Evolutionary conservation across 306 rosid genomes (phyloP).

Genomic region (Prinsepia uniflora): DNA sequence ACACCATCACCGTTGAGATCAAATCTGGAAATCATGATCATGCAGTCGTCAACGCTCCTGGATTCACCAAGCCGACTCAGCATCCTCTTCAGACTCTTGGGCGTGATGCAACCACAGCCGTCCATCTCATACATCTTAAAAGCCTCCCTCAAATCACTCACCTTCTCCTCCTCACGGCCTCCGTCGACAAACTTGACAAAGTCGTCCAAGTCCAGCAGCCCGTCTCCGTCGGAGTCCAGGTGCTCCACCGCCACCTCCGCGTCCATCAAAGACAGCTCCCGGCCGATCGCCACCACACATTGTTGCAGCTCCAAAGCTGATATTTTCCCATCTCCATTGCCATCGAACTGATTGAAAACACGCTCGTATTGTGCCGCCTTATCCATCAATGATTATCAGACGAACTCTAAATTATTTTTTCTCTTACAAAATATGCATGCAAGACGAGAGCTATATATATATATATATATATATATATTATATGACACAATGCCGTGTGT

Average conservation of each 20-base stretch:
- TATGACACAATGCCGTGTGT: no score
- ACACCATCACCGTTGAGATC: conserved; percentile 88
- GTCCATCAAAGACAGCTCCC: conserved; percentile 38
- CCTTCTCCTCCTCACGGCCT: conserved; percentile 66
- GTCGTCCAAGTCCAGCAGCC: conserved; percentile 56
- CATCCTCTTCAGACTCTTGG: conserved; percentile 67
- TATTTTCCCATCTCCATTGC: conserved; percentile 57
- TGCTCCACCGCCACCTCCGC: conserved; percentile 41
- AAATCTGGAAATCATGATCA: conserved; percentile 53
- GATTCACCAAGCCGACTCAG: conserved; percentile 66
- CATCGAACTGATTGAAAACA: conserved; percentile 65
- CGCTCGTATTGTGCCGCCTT: conserved; percentile 41
- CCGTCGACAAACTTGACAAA: conserved; percentile 69
- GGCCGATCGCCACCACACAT: conserved; percentile 49
- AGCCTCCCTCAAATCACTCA: conserved; percentile 54
- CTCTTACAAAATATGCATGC: neutral
- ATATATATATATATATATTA: no score
- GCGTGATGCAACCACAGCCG: conserved; percentile 62
- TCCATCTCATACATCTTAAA: conserved; percentile 83
- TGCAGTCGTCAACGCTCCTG: conserved; percentile 51
- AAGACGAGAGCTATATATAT: neutral
- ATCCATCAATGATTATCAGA: conserved; percentile 11
- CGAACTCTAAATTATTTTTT: no score
- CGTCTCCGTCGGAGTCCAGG: conserved; percentile 58
- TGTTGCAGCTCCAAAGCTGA: conserved; percentile 62